Evolutionary conservation across 2,329 filamentous ascomycete species (phyloP), one percentile per base, ranked within the genome.

Genomic region (Tolypocladium amazonense): DNA sequence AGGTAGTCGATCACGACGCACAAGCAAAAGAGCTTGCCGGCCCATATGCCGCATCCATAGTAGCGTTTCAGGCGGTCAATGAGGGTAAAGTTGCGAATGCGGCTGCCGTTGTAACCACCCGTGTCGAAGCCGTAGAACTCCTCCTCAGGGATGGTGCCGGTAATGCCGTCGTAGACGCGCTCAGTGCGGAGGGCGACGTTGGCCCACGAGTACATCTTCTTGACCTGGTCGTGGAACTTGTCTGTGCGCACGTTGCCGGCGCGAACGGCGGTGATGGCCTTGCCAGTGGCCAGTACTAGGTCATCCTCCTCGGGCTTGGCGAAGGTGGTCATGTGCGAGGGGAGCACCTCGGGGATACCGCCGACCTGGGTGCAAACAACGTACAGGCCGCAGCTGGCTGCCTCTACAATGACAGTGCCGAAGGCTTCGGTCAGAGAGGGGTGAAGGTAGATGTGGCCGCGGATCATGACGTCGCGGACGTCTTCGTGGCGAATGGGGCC

Each of bases 121-220:
- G 86, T 84, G 59, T 90, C 87, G 69, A 89, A 88, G 37, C 90
- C 90, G 69, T 96, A 96, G 68, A 96, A 96, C 61, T 95, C 90
- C 58, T 89, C 87, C 66, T 95, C 90, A 64, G 84, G 86, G 58
- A 96, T 86, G n/a, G 86, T 86, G 9, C 92, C 92, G 2, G 87
- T 90, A 66, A 99, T 95, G 56, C 94, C 90, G 71, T 96, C 87
- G 73, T 99, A 99, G 0, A 99, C 94, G 37, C 93, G 84, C 75
- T 99, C 94, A 0, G 94, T 97, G 59, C 94, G 88, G 67, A 89
- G 84, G 18, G 94, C 94, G 35, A 99, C 93, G 71, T 99, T 93
- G 35, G 90, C 90, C 94, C 94, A 99, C 1, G 91, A 96, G 76
- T 99, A 99, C 94, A 97, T 97, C 77, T 89, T 90, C 73, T 93